Base-by-base conservation (phyloP, 192 early-diverging fungal species). In the Kappamyces sp. region DNA sequence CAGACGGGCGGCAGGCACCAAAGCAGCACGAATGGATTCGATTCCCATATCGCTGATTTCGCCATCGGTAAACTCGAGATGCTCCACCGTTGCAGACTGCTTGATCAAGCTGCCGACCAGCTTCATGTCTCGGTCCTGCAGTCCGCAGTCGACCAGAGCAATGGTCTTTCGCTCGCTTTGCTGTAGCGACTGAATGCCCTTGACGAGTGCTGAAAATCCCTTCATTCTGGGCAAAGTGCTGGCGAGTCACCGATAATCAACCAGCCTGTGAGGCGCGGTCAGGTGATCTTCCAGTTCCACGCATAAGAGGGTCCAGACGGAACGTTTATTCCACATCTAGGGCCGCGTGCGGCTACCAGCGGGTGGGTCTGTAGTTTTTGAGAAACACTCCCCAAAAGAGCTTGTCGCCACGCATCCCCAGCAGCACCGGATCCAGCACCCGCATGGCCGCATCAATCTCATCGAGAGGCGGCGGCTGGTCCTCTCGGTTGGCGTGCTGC, bases 361-460 rank as follows among this genome's bases (percentile, higher is more conserved):
- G n/a, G 1, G 76, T 76, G 7, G 69, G 72, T 14, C 47, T 39
- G 59, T 78, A 81, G 53, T 81, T 76, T 49, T 81, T 81, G 57
- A 81, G 57, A 66, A 81, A 78, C 14, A 70, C 68, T 5, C 79
- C 79, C 70, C 68, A 79, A 3, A 77, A 47, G 22, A 22, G 22
- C 46, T 62, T 63, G 49, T 77, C 69, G 5, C 62, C 61, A 0
- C 66, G n/a, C 1, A 74, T 64, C n/a, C 76, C 79, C 5, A 41
- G 40, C 36, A 81, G 31, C 8, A 79, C 72, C 5, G 79, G 79
- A 59, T 81, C 76, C 11, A 81, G 9, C 6, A 76, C 72, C 1
- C 79, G 61, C 73, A 76, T 76, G 8, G 74, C 73, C 3, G 69
- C 74, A 66, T 81, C 79, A 65, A 66, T 72, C 61, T 81, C 79